phyloP scores from a whole-genome alignment of 139 green algal species.

The Picochlorum sp. region DNA sequence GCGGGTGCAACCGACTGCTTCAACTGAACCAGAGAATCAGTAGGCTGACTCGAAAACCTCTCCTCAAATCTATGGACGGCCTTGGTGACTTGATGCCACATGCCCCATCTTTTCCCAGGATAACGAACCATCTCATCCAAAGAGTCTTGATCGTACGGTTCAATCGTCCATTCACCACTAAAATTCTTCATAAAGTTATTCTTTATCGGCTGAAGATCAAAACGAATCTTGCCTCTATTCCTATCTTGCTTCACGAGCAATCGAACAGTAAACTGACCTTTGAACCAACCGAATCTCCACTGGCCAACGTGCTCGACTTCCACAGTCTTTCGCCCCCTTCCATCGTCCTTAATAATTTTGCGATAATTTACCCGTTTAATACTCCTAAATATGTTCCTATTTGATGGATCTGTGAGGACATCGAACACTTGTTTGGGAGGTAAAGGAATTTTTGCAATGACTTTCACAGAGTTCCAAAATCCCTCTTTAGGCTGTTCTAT shows the following conservation, averaged over 20 bases:
- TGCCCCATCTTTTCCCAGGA: not conserved
- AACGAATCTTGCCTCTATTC: constrained; percentile 6
- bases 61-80: constrained; percentile 5
- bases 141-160: not conserved
- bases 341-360: constrained; percentile 37
- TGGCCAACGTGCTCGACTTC: constrained; percentile 41
- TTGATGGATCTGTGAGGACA: constrained; percentile 35
- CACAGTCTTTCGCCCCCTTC: constrained; percentile 18
- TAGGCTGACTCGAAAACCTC: not conserved
- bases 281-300: constrained; percentile 33
- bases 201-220: not conserved
- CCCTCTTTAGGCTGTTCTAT: constrained; percentile 13
- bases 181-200: constrained; percentile 6
- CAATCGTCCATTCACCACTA: not conserved
- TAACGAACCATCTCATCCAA: constrained; percentile 3
- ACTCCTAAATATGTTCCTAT: constrained; percentile 34
- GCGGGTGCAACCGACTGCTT: constrained; percentile 38
- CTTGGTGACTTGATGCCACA: not conserved
- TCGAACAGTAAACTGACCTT: constrained; percentile 12
- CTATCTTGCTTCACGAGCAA: constrained; percentile 30
- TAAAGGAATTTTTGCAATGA: constrained; percentile 24
- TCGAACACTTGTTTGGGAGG: constrained; percentile 37
- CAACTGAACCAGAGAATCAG: constrained; percentile 35
- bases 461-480: not conserved
- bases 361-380: constrained; percentile 45